A percentile compares a stretch with the other conserved stretches of the same genome.
Evolutionary conservation across 164 flowering plant genomes (phyloP).

Genomic region (Sedum album): DNA sequence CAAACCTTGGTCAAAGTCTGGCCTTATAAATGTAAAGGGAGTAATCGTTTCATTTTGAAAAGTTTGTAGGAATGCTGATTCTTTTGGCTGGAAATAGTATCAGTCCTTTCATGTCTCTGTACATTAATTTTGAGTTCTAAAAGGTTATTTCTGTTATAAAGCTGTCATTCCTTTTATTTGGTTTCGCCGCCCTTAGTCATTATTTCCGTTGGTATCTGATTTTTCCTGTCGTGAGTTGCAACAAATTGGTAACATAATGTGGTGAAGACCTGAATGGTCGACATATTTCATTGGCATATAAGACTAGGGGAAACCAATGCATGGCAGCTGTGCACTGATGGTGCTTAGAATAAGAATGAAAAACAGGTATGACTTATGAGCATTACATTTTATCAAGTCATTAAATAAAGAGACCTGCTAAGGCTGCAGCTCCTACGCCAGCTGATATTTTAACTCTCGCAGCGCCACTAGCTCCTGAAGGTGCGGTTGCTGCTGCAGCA

Average conservation of each 20-base stretch:
- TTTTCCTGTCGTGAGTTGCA: not conserved
- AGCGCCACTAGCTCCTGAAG: not conserved
- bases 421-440: not conserved
- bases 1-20: not conserved
- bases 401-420: not conserved
- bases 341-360: not conserved
- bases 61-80: constrained; percentile 4
- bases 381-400: not conserved
- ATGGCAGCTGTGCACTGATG: not conserved
- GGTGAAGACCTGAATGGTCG: too few relatives aligned
- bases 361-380: not conserved
- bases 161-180: not conserved
- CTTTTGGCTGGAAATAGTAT: not conserved
- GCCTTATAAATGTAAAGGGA: too few relatives aligned
- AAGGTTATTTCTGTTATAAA: not conserved
- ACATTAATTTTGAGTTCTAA: not conserved
- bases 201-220: not conserved
- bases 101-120: not conserved
- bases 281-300: not conserved
- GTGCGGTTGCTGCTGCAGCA: not conserved
- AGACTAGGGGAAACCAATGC: not conserved
- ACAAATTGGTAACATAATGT: not conserved
- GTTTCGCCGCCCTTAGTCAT: not conserved
- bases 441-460: not conserved
- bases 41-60: too few relatives aligned